Base-by-base conservation (phyloP, 1,284 basidiomycete genomes). In the Moniliophthora roreri region DNA sequence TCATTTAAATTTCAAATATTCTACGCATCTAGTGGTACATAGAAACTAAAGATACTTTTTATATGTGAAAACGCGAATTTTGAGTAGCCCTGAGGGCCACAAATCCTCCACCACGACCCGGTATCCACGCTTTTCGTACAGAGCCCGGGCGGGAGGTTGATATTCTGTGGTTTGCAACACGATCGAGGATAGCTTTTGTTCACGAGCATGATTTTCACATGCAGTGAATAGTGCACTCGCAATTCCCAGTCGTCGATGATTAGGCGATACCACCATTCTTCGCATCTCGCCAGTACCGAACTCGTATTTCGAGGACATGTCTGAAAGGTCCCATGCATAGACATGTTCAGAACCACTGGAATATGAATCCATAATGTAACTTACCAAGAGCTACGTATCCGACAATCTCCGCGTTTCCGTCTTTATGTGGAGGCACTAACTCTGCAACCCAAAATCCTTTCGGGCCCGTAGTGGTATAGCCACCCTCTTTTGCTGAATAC, bases 361-460 rank as follows among this genome's bases (percentile, higher is more conserved):
- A 9, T 21, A 8, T 9, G 48, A 49, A 46, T 28, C 24, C n/a
- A 23, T 7, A 28, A 32, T 44, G 10, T 15, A 26, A 34, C 51
- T 23, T 23, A 68, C 67, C 64, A 16, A 69, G 48, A 5, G 56
- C 65, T 21, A 66, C 51, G 48, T 52, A 60, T 9, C 67, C 68
- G 13, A 67, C 60, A 15, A 70, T 59, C 36, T 64, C 60, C 3
- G 54, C 44, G 7, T 50, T 39, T 18, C 40, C 39, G 26, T 52
- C 45, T n/a, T n/a, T n/a, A 18, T 58, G 56, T 4, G 58, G 52
- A 16, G 24, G 41, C 28, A 56, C 51, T 8, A 50, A 45, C 48
- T 68, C 68, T 10, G 61, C 66, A 11, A 69, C 64, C 66, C 67
- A 69, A 37, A 68, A 69, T 6, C 54, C 63, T 49, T 61, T 66